These are phyloP conservation scores for Penicillium sp. DNA, from an alignment of 2,329 filamentous ascomycete genomes.

Conservation along the genomic window DNA sequence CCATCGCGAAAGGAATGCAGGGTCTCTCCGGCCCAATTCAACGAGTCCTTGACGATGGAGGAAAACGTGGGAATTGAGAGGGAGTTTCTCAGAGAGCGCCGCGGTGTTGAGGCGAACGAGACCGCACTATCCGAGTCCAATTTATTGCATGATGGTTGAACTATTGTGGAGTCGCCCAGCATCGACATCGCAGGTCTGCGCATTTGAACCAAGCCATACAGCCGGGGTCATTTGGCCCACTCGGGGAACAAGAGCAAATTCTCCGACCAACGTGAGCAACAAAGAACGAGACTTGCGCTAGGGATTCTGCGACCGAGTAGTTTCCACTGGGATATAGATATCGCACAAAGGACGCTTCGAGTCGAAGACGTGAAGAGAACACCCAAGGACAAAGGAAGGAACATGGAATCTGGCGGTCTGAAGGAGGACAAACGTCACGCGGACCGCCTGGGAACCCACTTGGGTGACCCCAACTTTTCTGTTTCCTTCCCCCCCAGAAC, in stretches of 20 bases:
- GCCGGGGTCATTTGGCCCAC: constrained; percentile 10
- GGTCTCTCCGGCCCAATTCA: constrained; percentile 32
- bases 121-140: constrained; percentile 11
- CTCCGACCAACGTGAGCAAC: background rate
- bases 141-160: constrained; percentile 24
- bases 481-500: background rate
- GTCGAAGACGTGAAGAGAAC: background rate
- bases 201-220: constrained; percentile 24
- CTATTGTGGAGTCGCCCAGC: constrained; percentile 27
- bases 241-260: constrained; percentile 3
- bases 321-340: background rate
- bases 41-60: constrained; percentile 29
- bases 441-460: constrained; percentile 12
- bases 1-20: constrained; percentile 46
- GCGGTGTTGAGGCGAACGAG: constrained; percentile 5
- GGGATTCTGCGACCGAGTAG: background rate
- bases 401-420: constrained; percentile 11
- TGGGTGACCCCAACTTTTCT: constrained; percentile 14
- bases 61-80: constrained; percentile 30
- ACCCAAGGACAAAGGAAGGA: background rate
- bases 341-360: background rate
- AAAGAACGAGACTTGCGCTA: background rate
- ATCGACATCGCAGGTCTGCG: constrained; percentile 28
- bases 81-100: constrained; percentile 20
- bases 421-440: constrained; percentile 19